Base-by-base conservation (phyloP, 2,329 filamentous ascomycete species). In the Trematosphaeria pertusa region DNA sequence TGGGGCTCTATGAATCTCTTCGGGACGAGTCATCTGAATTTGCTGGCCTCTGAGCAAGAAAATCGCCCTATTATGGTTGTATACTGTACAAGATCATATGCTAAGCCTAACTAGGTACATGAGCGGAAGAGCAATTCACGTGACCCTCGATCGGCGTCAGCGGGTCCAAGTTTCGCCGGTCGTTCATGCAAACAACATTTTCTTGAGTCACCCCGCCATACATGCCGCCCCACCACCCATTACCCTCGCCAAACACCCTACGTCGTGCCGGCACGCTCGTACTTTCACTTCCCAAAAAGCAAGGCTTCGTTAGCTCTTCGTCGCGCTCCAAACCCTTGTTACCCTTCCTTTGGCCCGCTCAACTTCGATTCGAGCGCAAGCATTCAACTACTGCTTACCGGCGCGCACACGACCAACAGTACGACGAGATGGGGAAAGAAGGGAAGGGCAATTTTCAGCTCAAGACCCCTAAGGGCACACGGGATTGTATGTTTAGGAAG, bases 381-480 rank as follows among this genome's bases (percentile, higher is more conserved):
- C 37, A 52, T n/a, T 45, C 48, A 14, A 46, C 42, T 5, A 45
- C 47, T 30, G 7, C 50, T 11, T 5, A 15, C 12, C 37, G 40
- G 17, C 39, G 45, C 51, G 43, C 51, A 48, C 34, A 46, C 50
- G 43, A 56, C 43, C 36, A 34, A 36, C 26, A 24, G 17, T 11
- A 31, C 43, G 59, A 67, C 69, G 67, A 70, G 20, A 78, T 78
- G 76, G 75, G 73, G 48, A 77, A 77, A 61, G 74, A 76, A 61
- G 72, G 60, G 61, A 73, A 69, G 47, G 55, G 51, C 41, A 61
- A 65, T 43, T 86, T 88, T 73, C 84, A 86, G 73, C 81, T 95
- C 70, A 96, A 96, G 80, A 89, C 87, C 66, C 89, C 91, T 53
- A 96, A 96, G 81, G 91, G 91, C 60, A 96, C 91, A 57, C 89